Conservation (phyloP, 2,329 filamentous ascomycete species). For the Pseudogymnoascus sp. region DNA sequence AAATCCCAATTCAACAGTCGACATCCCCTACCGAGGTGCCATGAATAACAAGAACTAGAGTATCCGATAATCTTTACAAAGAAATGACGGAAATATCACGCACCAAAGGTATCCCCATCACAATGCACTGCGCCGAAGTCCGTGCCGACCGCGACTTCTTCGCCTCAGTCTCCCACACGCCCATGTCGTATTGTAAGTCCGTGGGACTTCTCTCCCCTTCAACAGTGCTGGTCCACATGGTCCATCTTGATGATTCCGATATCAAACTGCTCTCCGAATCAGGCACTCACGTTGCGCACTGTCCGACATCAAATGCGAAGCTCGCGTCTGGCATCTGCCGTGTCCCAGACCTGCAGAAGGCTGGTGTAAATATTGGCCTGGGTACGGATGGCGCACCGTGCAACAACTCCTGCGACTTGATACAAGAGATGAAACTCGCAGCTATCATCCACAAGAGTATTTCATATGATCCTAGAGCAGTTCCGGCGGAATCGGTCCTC, state of each 20-base stretch:
- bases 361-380: slow-evolving; percentile 39
- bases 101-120: slow-evolving; percentile 29
- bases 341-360: slow-evolving; percentile 36
- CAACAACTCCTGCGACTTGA: slow-evolving; percentile 41
- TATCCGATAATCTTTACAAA: slow-evolving; percentile 28
- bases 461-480: slow-evolving; percentile 33
- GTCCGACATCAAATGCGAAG: slow-evolving; percentile 43
- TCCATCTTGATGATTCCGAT: slow-evolving; percentile 39
- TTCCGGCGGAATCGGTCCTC: slow-evolving; percentile 37
- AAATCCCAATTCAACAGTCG: not conserved
- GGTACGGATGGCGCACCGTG: slow-evolving; percentile 46
- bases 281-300: slow-evolving; percentile 41
- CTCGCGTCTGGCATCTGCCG: slow-evolving; percentile 42
- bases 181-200: slow-evolving; percentile 35
- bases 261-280: slow-evolving; percentile 32
- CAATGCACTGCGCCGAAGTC: slow-evolving; percentile 33
- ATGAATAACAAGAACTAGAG: slow-evolving; percentile 15
- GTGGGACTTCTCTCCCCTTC: slow-evolving; percentile 32
- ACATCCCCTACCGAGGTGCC: not conserved
- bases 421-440: slow-evolving; percentile 45
- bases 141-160: slow-evolving; percentile 29
- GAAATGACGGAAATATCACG: slow-evolving; percentile 29
- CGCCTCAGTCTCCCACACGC: slow-evolving; percentile 27
- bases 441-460: slow-evolving; percentile 39
- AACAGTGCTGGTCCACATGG: slow-evolving; percentile 44